phyloP scores from a whole-genome alignment of 225 moss, liverwort and hornwort species.

The Polytrichum commune region DNA sequence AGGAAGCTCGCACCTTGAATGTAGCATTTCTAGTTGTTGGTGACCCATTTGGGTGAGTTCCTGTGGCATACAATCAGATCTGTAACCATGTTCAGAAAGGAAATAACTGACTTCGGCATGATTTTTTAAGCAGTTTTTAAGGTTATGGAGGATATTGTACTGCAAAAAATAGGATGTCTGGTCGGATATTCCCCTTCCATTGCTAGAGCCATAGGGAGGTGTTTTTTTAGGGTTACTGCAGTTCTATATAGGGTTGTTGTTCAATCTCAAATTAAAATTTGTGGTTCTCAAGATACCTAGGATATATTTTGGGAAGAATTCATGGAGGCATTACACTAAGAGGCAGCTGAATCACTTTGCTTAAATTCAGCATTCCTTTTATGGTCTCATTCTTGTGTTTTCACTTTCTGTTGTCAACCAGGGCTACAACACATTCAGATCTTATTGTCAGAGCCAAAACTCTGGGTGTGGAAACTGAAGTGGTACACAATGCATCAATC shows the following conservation, averaged over 20 bases:
- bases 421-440: slow-evolving; percentile 98
- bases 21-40: slow-evolving; percentile 98
- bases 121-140: too few species aligned
- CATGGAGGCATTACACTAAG: not conserved
- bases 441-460: slow-evolving; percentile 87
- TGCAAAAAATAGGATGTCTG: too few species aligned
- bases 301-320: not conserved
- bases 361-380: not conserved
- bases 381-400: not conserved
- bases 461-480: slow-evolving; percentile 84
- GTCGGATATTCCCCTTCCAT: too few species aligned
- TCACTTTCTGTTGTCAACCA: slow-evolving; percentile 21
- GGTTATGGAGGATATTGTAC: too few species aligned
- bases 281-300: not conserved
- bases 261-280: not conserved
- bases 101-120: not conserved
- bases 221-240: too few species aligned
- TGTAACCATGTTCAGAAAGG: not conserved
- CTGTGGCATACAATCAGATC: too few species aligned
- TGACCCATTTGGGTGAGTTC: slow-evolving; percentile 88
- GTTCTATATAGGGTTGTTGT: too few species aligned
- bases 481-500: slow-evolving; percentile 96
- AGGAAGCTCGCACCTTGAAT: slow-evolving; percentile 68
- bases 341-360: not conserved
- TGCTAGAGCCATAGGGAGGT: too few species aligned